phyloP scores from a whole-genome alignment of 495 filamentous ascomycete species.

The Hyphodiscus hymeniophilus region DNA sequence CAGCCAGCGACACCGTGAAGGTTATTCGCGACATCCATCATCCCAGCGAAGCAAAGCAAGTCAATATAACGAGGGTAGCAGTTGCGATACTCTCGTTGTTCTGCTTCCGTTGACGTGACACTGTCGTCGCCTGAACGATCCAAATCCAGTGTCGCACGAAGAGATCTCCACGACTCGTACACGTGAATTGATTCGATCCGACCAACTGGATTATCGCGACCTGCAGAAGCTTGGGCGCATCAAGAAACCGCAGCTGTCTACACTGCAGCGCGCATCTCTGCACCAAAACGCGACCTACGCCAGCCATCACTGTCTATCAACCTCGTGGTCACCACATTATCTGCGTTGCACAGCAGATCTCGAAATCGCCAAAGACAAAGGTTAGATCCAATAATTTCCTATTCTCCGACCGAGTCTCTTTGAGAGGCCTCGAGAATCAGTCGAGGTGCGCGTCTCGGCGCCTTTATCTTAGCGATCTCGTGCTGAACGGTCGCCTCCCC shows the following conservation, averaged over 20 bases:
- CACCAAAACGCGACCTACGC: neutral
- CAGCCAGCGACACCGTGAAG: slow-evolving; percentile 6
- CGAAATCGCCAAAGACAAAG: slow-evolving; percentile 2
- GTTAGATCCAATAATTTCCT: slow-evolving; percentile 14
- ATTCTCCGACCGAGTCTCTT: slow-evolving; percentile 10
- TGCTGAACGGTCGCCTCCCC: slow-evolving; percentile 4
- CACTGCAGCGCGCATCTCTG: neutral
- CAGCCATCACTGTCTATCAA: neutral
- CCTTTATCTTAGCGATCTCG: slow-evolving; percentile 7
- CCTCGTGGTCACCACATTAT: neutral
- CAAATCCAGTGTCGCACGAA: slow-evolving; percentile 3
- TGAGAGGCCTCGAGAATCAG: too few relatives aligned
- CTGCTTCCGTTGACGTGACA: slow-evolving; percentile 10
- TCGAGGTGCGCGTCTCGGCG: neutral
- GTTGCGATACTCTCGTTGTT: neutral
- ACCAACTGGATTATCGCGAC: slow-evolving; percentile 2
- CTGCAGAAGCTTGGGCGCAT: slow-evolving; percentile 6
- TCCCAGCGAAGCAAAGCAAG: too few relatives aligned
- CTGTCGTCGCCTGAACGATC: slow-evolving; percentile 9
- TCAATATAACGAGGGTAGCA: neutral
- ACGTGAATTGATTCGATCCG: slow-evolving; percentile 1
- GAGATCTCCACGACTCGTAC: slow-evolving; percentile 1
- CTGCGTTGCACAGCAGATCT: slow-evolving; percentile 3
- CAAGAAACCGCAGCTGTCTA: slow-evolving; percentile 8
- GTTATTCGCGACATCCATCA: slow-evolving; percentile 19